Conservation (phyloP, 139 green algal species). For the Picochlorum sp. region DNA sequence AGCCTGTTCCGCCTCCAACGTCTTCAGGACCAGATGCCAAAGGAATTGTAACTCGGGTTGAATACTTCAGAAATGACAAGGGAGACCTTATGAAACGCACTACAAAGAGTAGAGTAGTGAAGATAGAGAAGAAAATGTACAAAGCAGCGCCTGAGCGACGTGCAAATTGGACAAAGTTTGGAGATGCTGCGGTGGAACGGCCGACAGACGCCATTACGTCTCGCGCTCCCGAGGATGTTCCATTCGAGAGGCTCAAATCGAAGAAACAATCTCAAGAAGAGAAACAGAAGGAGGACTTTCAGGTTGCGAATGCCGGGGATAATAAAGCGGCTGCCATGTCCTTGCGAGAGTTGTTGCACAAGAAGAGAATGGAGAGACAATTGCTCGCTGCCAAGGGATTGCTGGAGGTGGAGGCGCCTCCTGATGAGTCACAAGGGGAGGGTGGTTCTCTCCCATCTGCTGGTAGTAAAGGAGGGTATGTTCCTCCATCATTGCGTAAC, state of each 20-base stretch:
- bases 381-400: conserved; percentile 72
- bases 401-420: conserved; percentile 57
- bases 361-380: conserved; percentile 84
- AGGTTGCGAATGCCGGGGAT: conserved; percentile 47
- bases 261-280: conserved; percentile 76
- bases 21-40: conserved; percentile 76
- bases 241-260: conserved; percentile 72
- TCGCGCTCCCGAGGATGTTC: conserved; percentile 82
- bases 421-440: conserved; percentile 19
- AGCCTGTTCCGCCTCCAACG: conserved; percentile 49
- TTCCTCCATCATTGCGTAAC: conserved; percentile 70
- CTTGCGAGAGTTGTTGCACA: conserved; percentile 81
- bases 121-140: conserved; percentile 89
- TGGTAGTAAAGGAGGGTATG: conserved; percentile 70
- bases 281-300: conserved; percentile 75
- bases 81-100: conserved; percentile 83
- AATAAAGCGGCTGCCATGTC: conserved; percentile 47
- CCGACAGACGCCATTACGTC: conserved; percentile 53
- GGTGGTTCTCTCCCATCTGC: conserved; percentile 23
- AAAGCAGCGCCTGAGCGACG: conserved; percentile 53
- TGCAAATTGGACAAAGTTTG: conserved; percentile 77
- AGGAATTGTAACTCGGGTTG: conserved; percentile 79
- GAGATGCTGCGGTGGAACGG: conserved; percentile 52
- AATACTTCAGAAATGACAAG: conserved; percentile 89
- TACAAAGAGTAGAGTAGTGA: conserved; percentile 77